Conservation (phyloP, 345 rosid species). For the Populus davidiana region DNA sequence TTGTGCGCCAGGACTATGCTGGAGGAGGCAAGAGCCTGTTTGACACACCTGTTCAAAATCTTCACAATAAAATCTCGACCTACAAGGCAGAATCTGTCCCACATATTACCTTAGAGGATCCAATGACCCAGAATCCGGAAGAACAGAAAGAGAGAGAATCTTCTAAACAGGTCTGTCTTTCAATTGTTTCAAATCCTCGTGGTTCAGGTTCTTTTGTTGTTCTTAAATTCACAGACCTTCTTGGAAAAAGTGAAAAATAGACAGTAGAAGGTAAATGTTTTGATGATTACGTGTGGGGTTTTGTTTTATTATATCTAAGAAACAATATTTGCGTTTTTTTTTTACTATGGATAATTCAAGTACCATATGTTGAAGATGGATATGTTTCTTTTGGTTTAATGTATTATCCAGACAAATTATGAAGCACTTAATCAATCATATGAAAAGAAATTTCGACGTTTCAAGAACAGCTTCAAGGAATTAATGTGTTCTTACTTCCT, state of each 20-base stretch:
- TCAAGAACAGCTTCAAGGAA: neutral
- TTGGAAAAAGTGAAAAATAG: no score
- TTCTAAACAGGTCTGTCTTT: constrained; percentile 40
- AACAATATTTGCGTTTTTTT: no score
- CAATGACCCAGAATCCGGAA: constrained; percentile 15
- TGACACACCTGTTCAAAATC: constrained; percentile 35
- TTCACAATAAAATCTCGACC: constrained; percentile 20
- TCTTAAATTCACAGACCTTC: no score
- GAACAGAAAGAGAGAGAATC: constrained; percentile 15
- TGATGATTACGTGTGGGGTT: no score
- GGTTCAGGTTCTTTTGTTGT: neutral
- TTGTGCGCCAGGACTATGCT: constrained; percentile 41
- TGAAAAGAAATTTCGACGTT: no score
- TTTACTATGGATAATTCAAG: no score
- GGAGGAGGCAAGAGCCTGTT: constrained; percentile 42
- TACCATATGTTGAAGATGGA: no score
- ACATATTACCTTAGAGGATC: constrained; percentile 24
- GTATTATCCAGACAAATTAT: no score
- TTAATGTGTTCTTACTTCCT: neutral
- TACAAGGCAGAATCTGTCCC: constrained; percentile 23
- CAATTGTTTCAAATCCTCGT: neutral
- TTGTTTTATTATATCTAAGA: no score
- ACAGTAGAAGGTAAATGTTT: no score
- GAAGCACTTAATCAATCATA: no score
- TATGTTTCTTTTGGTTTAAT: no score